These are phyloP conservation scores for Hymenoscyphus infarciens DNA, from an alignment of 2,329 filamentous ascomycete species.

Conservation along the genomic window DNA sequence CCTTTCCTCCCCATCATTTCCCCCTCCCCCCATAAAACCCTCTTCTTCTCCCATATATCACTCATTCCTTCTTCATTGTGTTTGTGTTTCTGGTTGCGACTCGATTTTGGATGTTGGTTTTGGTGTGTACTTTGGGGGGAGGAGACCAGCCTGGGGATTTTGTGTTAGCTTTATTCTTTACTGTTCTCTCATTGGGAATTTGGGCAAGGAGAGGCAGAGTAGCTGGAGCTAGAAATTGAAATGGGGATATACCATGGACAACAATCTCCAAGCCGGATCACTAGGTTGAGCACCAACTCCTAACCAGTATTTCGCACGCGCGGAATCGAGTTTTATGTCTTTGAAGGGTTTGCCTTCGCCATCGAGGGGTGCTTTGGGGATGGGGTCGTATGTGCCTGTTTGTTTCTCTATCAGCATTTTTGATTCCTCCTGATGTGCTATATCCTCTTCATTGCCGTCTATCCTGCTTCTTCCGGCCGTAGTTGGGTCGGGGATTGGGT, in stretches of 20 bases:
- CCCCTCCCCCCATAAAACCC: too few species aligned
- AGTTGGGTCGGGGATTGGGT: background rate
- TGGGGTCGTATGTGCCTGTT: slow-evolving; percentile 62
- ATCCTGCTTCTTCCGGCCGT: background rate
- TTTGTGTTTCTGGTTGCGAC: background rate
- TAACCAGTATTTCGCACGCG: slow-evolving; percentile 89
- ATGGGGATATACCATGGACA: slow-evolving; percentile 64
- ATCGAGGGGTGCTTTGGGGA: slow-evolving; percentile 59
- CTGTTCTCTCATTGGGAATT: background rate
- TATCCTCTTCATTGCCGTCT: background rate
- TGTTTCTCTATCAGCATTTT: background rate
- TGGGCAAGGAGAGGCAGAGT: background rate
- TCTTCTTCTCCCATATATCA: too few species aligned
- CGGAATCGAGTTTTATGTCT: slow-evolving; percentile 81
- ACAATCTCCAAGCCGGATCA: slow-evolving; percentile 80
- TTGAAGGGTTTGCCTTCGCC: slow-evolving; percentile 72
- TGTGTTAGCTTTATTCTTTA: background rate
- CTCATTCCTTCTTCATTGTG: background rate
- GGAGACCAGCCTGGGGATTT: slow-evolving; percentile 30
- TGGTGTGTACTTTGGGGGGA: slow-evolving; percentile 33
- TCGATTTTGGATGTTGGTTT: background rate
- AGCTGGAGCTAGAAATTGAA: background rate
- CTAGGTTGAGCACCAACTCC: slow-evolving; percentile 95
- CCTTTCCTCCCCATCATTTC: too few species aligned
- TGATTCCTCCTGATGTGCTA: background rate